These are phyloP conservation scores for Diaporthe nobilis DNA, from an alignment of 2,329 filamentous ascomycete species.

Conservation along the genomic window DNA sequence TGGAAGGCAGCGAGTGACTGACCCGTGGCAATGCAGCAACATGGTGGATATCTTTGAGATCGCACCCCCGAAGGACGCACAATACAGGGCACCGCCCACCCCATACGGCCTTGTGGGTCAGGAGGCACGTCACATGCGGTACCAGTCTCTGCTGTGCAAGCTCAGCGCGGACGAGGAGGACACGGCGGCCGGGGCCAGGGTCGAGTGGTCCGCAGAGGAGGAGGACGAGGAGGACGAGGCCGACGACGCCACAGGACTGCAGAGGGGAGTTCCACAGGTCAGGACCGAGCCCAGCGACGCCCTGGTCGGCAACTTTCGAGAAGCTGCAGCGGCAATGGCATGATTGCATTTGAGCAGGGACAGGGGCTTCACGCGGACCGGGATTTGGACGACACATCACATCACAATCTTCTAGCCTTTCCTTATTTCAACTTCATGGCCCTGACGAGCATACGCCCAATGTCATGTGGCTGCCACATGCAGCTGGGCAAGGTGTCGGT, in stretches of 20 bases:
- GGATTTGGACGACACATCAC: constrained; percentile 40
- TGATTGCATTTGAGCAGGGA: constrained; percentile 47
- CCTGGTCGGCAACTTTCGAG: constrained; percentile 73
- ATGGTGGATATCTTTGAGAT: constrained; percentile 79
- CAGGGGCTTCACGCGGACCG: constrained; percentile 40
- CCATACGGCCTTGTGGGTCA: constrained; percentile 67
- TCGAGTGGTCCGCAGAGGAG: constrained; percentile 68
- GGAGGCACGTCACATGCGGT: constrained; percentile 69
- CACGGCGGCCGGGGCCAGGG: constrained; percentile 58
- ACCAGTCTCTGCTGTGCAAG: constrained; percentile 74
- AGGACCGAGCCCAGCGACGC: constrained; percentile 58
- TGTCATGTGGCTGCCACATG: constrained; percentile 39
- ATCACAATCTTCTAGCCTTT: constrained; percentile 40
- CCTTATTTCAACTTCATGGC: constrained; percentile 36
- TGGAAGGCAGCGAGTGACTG: constrained; percentile 28
- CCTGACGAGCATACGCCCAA: constrained; percentile 32
- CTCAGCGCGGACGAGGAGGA: constrained; percentile 62
- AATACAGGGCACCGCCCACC: constrained; percentile 51
- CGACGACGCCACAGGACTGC: constrained; percentile 62
- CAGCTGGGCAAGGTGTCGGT: constrained; percentile 35
- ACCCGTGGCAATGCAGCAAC: constrained; percentile 60
- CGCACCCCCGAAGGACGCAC: constrained; percentile 63
- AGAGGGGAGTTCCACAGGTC: constrained; percentile 55
- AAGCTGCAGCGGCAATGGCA: constrained; percentile 68
- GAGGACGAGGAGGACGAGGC: constrained; percentile 67